phyloP scores from a whole-genome alignment of 139 green algal species.

The Chlamydomonas incerta region DNA sequence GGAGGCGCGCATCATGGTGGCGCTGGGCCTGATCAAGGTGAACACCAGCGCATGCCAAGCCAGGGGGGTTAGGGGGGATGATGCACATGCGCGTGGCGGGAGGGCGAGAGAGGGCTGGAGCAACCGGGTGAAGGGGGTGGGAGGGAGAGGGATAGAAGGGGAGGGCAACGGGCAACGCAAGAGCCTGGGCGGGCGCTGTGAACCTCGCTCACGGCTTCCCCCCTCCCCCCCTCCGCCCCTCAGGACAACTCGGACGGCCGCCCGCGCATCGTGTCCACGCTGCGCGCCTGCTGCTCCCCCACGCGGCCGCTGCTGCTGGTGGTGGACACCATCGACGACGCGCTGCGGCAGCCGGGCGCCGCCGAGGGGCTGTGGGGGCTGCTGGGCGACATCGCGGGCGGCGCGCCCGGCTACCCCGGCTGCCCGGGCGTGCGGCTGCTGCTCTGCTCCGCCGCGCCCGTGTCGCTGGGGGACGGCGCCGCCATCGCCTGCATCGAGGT shows the following conservation, averaged over 20 bases:
- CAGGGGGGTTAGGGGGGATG: too few species aligned
- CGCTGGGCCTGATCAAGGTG: constrained; percentile 41
- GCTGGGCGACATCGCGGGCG: not conserved
- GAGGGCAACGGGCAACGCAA: too few species aligned
- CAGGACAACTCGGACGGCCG: constrained; percentile 34
- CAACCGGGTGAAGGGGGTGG: too few species aligned
- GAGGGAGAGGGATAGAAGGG: too few species aligned
- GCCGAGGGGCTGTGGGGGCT: constrained; percentile 25
- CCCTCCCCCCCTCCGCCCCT: too few species aligned
- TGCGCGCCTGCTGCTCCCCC: constrained; percentile 26
- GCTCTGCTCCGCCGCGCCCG: not conserved
- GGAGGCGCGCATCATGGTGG: constrained; percentile 26
- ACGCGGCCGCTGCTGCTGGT: constrained; percentile 35
- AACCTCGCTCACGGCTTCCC: too few species aligned
- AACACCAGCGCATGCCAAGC: too few species aligned
- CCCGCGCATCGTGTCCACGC: constrained; percentile 26
- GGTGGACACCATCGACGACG: constrained; percentile 30
- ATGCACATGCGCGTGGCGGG: too few species aligned
- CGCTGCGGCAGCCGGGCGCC: constrained; percentile 10
- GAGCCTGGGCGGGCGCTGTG: too few species aligned
- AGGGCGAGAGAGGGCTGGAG: too few species aligned
- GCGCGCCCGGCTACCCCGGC: too few species aligned
- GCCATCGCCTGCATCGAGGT: constrained; percentile 17
- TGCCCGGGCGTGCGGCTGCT: constrained; percentile 20
- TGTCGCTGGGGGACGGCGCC: constrained; percentile 5